Conservation (phyloP, 2,329 filamentous ascomycete genomes). For the Epichloe festucae region DNA sequence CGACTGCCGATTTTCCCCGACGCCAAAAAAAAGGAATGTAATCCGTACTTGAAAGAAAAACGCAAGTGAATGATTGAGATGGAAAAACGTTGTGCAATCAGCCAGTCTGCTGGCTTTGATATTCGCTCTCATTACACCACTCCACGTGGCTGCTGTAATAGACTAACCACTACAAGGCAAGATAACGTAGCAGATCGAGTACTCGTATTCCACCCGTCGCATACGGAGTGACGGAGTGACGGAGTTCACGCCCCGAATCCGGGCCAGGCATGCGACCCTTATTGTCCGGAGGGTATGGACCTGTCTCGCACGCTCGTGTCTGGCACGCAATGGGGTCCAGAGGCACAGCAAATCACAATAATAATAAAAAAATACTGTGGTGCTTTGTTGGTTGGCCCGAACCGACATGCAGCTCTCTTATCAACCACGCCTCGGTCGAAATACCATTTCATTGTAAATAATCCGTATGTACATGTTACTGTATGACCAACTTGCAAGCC, state of each 20-base stretch:
- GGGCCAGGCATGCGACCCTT: neutral
- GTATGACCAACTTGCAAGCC: neutral
- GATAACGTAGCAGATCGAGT: neutral
- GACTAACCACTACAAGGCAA: neutral
- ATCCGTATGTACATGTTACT: too few relatives aligned
- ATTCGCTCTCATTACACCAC: too few relatives aligned
- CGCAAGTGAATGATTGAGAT: neutral
- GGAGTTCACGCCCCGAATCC: neutral
- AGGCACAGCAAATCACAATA: neutral
- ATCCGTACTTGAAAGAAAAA: too few relatives aligned
- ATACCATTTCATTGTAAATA: neutral
- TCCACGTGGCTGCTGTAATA: too few relatives aligned
- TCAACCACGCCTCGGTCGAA: neutral
- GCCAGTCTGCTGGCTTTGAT: too few relatives aligned
- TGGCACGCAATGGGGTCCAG: neutral
- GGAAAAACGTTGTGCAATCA: too few relatives aligned
- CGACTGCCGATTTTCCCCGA: too few relatives aligned
- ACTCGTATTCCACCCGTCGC: neutral
- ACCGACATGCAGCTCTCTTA: neutral
- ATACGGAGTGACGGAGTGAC: neutral
- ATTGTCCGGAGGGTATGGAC: too few relatives aligned
- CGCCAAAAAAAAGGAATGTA: too few relatives aligned
- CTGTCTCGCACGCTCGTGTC: neutral
- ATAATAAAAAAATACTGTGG: neutral
- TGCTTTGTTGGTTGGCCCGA: neutral